Evolutionary conservation across 768 basidiomycete species (phyloP).

Genomic region (Pleurotus tuoliensis): DNA sequence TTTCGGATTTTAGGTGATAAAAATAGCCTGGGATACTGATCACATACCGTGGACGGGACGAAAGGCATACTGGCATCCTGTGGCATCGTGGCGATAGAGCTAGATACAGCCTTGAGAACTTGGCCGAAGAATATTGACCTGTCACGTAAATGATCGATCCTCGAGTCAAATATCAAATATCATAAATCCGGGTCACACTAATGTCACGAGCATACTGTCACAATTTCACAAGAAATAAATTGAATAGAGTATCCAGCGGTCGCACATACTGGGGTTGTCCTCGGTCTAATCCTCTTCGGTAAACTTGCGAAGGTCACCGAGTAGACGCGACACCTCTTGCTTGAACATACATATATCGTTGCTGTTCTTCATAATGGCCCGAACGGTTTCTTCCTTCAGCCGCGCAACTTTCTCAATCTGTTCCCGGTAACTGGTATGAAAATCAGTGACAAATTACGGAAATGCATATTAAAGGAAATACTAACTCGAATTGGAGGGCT

Average conservation of each 20-base stretch:
- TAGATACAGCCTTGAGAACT: conserved; percentile 5
- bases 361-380: conserved; percentile 79
- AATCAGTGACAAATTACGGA: conserved; percentile 4
- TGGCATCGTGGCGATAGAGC: conserved; percentile 5
- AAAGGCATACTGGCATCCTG: conserved; percentile 1
- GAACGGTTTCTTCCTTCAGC: conserved; percentile 74
- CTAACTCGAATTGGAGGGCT: conserved; percentile 70
- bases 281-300: conserved; percentile 45
- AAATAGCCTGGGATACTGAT: not conserved
- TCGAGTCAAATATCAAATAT: conserved; percentile 4
- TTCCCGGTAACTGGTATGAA: conserved; percentile 60
- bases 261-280: not conserved
- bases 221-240: not conserved
- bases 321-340: conserved; percentile 67
- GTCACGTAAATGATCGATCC: not conserved
- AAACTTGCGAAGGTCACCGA: conserved; percentile 65
- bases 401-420: conserved; percentile 73
- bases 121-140: not conserved
- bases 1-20: conserved; percentile 3
- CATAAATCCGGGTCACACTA: not conserved
- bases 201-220: conserved; percentile 2
- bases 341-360: conserved; percentile 83
- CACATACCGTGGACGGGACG: not conserved
- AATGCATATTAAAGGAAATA: conserved; percentile 17
- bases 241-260: not conserved